Evolutionary conservation across 2,329 filamentous ascomycete genomes (phyloP).

Genomic region (Pseudogymnoascus sp.): DNA sequence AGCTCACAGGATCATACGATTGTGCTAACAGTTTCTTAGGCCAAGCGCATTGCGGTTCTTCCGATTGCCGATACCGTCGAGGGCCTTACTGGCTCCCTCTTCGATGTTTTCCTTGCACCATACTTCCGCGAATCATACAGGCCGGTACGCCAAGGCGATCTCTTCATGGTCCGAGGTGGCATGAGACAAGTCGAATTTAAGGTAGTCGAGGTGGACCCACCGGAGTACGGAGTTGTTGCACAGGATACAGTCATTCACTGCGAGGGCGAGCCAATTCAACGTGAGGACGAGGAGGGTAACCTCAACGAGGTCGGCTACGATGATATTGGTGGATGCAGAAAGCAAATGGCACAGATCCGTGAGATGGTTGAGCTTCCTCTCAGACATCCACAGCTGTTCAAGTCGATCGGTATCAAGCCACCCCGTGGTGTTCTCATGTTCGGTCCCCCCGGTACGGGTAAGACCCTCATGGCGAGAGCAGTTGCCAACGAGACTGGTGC

Average conservation of each 20-base stretch:
- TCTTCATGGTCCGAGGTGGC: constrained; percentile 94
- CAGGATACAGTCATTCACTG: constrained; percentile 99
- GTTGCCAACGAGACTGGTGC: constrained; percentile 98
- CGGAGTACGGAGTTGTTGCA: constrained; percentile 96
- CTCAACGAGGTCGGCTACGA: constrained; percentile 98
- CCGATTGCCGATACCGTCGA: constrained; percentile 98
- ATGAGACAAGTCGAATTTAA: constrained; percentile 99
- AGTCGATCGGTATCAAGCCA: constrained; percentile 99
- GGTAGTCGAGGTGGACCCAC: constrained; percentile 96
- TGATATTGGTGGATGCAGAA: constrained; percentile 97
- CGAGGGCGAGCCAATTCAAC: constrained; percentile 93
- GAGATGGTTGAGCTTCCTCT: constrained; percentile 97
- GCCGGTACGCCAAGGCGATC: constrained; percentile 91
- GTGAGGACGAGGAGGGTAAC: constrained; percentile 98
- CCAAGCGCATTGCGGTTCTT: constrained; percentile 97
- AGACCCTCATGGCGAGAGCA: constrained; percentile 97
- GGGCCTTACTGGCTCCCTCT: constrained; percentile 93
- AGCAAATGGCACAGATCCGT: constrained; percentile 99
- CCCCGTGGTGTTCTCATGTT: constrained; percentile 95
- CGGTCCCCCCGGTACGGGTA: constrained; percentile 96
- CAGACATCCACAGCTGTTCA: constrained; percentile 97
- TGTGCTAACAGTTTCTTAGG: constrained; percentile 47
- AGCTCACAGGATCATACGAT: neutral
- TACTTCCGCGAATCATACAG: constrained; percentile 99
- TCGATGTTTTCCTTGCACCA: constrained; percentile 97